Base-by-base conservation (phyloP, 352 stramenopile species). In the Pythium myriotylum region DNA sequence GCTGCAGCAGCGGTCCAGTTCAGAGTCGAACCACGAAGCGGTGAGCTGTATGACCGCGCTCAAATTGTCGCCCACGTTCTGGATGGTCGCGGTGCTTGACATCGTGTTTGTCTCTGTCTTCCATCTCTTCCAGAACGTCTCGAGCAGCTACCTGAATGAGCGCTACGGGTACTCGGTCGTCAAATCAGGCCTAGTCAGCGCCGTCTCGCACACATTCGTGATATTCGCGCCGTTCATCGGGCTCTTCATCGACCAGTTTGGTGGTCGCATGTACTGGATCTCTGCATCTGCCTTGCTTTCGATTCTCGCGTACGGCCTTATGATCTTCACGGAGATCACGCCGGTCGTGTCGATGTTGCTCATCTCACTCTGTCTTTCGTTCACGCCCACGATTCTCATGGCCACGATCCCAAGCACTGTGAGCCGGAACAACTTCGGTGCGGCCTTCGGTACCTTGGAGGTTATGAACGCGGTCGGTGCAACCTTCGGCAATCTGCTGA, bases 121-220 rank as follows among this genome's bases (percentile, higher is more conserved):
- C 66, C 90, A 97, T 54, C 68, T 97, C 26, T 97, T 97, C 72
- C 86, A 95, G 64, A 97, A 97, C 67, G 88, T 96, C 47, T 91
- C 79, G 55, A 89, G 82, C 54, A 92, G 85, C 55, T 96, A 84
- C 35, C 54, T 97, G n/a, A 91, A 81, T 59, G 79, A 96, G 67
- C 81, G 79, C 2, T 96, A 96, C 60, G 72, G 86, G 50, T 94
- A 87, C 48, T 95, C 84, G 14, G 74, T 93, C 24, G 84, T 96
- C 45, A 88, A 96, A 65, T 88, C 88, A 14, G 90, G 90, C 2
- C 60, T 94, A 4, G 70, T 95, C 22, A 95, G 85, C 70, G 89
- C 76, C 35, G 49, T 93, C 24, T 92, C 79, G 57, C 85, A 90
- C 64, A 71, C 78, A 23, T 92, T 88, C 49, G 84, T 97, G 20